Evolutionary conservation across 2,329 filamentous ascomycete species (phyloP), one percentile per base, ranked within the genome.

Genomic region (Eurotiales sp.): DNA sequence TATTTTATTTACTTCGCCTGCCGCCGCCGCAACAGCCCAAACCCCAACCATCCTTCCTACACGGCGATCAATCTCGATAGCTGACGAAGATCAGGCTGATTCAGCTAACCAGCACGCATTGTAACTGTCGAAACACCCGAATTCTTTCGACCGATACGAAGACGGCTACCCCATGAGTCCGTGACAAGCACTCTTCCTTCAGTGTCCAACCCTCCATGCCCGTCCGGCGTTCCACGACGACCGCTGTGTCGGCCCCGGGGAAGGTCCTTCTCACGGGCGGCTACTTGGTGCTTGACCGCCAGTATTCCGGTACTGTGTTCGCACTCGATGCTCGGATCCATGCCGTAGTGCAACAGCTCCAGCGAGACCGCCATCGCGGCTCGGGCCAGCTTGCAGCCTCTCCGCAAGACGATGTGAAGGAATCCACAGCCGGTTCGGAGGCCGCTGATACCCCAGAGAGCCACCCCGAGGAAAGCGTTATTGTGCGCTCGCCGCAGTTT

Each of bases 251-350:
- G 56, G 92, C 93, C 19, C 93, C 93, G 15, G 93, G 93, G 61
- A 99, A 99, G 76, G 93, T 99, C 55, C 82, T 99, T 58, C 81
- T 97, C 49, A 90, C 92, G 3, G 93, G 93, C 57, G 93, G 93
- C 55, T 99, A 97, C 72, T 84, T 97, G 41, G 92, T 96, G 19
- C 84, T 99, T 41, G 92, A 97, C 74, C 84, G 88, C 55, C 77
- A 81, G 55, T 90, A 96, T 71, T 93, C 87, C 3, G 92, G 86
- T 30, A 75, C 84, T 15, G 82, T 85, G 3, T 84, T 85, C 60
- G 82, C 81, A 27, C 76, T 86, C 46, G 77, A 84, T 65, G 82
- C 83, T 41, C 74, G 83, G 51, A 84, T 86, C 29, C 82, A 85
- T 64, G 78, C 82, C 39, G 67, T 78, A 55, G 77, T 84, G 39